Evolutionary conservation across 2,329 filamentous ascomycete species (phyloP).

Genomic region (Penicillium hesseltinei): DNA sequence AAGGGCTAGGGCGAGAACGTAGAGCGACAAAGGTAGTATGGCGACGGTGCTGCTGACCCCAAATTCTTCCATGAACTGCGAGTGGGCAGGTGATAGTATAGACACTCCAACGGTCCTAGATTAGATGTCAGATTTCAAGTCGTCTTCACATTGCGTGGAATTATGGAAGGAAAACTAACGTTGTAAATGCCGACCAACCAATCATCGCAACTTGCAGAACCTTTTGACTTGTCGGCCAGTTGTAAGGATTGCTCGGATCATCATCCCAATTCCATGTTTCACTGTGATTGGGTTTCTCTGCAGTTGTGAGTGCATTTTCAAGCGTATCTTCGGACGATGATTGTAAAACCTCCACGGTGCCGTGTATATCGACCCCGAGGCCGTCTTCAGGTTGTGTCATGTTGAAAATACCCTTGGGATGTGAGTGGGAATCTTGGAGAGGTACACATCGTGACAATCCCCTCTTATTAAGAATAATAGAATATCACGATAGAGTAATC

Average conservation of each 20-base stretch:
- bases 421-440: background rate
- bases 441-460: background rate
- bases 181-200: slow-evolving; percentile 17
- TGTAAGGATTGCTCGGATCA: slow-evolving; percentile 17
- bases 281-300: background rate
- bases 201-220: slow-evolving; percentile 15
- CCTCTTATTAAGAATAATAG: background rate
- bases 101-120: slow-evolving; percentile 16
- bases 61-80: slow-evolving; percentile 17
- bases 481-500: background rate
- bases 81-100: slow-evolving; percentile 16
- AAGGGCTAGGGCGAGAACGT: slow-evolving; percentile 17
- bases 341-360: background rate
- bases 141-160: too few relatives aligned
- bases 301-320: background rate
- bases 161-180: slow-evolving; percentile 1
- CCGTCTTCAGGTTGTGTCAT: background rate
- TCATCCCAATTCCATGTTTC: background rate
- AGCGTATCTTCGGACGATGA: background rate
- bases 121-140: background rate
- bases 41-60: slow-evolving; percentile 14
- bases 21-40: slow-evolving; percentile 19
- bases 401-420: background rate
- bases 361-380: background rate
- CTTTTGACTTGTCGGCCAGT: slow-evolving; percentile 14